Evolutionary conservation across 345 rosid genomes (phyloP).

Genomic region (Eucalyptus fibrosa): DNA sequence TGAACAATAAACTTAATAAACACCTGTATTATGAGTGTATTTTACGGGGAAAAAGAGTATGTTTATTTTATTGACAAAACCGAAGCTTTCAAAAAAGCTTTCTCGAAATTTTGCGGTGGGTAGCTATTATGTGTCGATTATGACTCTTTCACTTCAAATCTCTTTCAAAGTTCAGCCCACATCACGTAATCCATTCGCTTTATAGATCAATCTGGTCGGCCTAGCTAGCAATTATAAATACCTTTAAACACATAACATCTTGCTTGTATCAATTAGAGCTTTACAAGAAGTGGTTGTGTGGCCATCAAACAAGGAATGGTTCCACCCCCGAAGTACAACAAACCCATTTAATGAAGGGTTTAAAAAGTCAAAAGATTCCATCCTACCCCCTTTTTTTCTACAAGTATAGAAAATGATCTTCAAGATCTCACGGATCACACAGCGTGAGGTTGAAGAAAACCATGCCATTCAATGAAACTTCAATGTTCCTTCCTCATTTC

Average conservation of each 20-base stretch:
- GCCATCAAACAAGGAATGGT: constrained; percentile 12
- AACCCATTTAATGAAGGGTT: neutral
- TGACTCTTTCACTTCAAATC: neutral
- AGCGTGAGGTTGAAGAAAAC: neutral
- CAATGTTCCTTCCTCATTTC: neutral
- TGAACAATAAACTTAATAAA: neutral
- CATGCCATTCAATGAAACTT: neutral
- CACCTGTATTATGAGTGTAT: neutral
- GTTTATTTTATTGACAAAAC: neutral
- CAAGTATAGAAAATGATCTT: neutral
- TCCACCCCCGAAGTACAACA: neutral
- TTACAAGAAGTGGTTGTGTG: neutral
- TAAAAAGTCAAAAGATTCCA: constrained; percentile 24
- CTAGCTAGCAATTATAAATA: neutral
- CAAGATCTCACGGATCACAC: constrained; percentile 3
- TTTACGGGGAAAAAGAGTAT: neutral
- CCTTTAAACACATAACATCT: neutral
- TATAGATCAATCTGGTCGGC: neutral
- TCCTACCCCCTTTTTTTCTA: neutral
- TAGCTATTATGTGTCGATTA: neutral
- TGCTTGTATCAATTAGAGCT: neutral
- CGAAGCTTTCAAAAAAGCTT: neutral
- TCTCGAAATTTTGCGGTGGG: neutral
- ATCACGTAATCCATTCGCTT: neutral
- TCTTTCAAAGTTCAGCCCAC: neutral